Conservation (phyloP, 257 asterid species). For the Thymus quinquecostatus region DNA sequence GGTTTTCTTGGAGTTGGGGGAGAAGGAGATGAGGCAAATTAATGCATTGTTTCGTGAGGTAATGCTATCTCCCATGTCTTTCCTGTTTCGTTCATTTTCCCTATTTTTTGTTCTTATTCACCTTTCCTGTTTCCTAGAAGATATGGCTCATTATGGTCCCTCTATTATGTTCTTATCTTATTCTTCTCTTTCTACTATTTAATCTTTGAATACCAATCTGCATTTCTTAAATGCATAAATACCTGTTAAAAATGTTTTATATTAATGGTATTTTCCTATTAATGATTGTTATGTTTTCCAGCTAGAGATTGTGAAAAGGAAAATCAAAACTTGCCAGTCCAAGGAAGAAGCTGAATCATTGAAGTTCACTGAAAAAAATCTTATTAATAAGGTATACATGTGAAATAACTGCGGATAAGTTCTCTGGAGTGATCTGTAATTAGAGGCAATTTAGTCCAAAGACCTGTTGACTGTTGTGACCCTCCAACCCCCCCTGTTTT, state of each 20-base stretch:
- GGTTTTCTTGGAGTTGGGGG: slow-evolving; percentile 88
- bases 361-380: slow-evolving; percentile 75
- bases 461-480: not conserved
- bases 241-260: not conserved
- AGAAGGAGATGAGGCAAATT: slow-evolving; percentile 75
- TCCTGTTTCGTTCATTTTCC: not conserved
- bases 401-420: not conserved
- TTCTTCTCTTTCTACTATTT: not conserved
- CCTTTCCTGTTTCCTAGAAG: slow-evolving; percentile 10
- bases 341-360: slow-evolving; percentile 84
- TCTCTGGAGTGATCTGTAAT: not conserved
- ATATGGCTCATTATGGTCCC: not conserved
- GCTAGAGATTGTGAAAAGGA: slow-evolving; percentile 68
- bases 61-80: slow-evolving; percentile 20
- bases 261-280: slow-evolving; percentile 12
- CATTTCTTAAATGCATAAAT: slow-evolving; percentile 22
- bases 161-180: slow-evolving; percentile 1
- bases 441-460: not conserved
- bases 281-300: slow-evolving; percentile 38
- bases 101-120: too few species aligned
- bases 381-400: slow-evolving; percentile 69
- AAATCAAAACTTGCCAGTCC: slow-evolving; percentile 70
- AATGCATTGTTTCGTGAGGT: slow-evolving; percentile 88
- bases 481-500: not conserved
- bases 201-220: not conserved